Conservation (phyloP, 768 basidiomycete species). For the Artomyces pyxidatus region DNA sequence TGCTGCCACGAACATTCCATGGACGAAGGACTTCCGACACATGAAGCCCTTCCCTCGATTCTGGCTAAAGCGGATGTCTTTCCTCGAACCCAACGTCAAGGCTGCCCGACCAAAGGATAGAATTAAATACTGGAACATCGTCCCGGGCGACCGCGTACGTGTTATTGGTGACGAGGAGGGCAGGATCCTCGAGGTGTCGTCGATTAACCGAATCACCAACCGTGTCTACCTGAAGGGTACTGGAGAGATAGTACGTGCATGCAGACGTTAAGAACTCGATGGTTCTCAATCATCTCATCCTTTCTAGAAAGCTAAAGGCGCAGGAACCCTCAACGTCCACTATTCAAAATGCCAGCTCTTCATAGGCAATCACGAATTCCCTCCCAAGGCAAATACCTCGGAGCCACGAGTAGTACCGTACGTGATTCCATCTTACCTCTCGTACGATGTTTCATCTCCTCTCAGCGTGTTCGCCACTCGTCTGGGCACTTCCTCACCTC, state of each 20-base stretch:
- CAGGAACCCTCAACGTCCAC: conserved; percentile 26
- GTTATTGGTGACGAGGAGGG: conserved; percentile 56
- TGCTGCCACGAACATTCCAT: conserved; percentile 27
- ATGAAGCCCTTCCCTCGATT: conserved; percentile 51
- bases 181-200: conserved; percentile 59
- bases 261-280: conserved; percentile 21
- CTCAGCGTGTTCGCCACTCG: conserved; percentile 73
- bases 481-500: conserved; percentile 49
- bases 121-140: conserved; percentile 83
- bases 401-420: conserved; percentile 23
- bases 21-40: conserved; percentile 62
- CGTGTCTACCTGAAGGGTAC: conserved; percentile 48
- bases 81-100: conserved; percentile 37
- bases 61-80: conserved; percentile 37
- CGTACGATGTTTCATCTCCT: not conserved
- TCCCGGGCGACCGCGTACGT: conserved; percentile 75
- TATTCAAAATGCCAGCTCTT: conserved; percentile 79
- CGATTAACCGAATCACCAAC: conserved; percentile 68
- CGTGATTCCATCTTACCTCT: no score
- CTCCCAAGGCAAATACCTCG: conserved; percentile 25
- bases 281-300: no score
- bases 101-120: conserved; percentile 56
- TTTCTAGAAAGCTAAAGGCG: conserved; percentile 8
- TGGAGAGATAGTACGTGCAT: conserved; percentile 29
- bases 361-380: conserved; percentile 57